Percentiles rank a stretch among this genome's conserved stretches.
Conservation (phyloP, 2,329 filamentous ascomycete species). For the Pyrenochaeta sp. region DNA sequence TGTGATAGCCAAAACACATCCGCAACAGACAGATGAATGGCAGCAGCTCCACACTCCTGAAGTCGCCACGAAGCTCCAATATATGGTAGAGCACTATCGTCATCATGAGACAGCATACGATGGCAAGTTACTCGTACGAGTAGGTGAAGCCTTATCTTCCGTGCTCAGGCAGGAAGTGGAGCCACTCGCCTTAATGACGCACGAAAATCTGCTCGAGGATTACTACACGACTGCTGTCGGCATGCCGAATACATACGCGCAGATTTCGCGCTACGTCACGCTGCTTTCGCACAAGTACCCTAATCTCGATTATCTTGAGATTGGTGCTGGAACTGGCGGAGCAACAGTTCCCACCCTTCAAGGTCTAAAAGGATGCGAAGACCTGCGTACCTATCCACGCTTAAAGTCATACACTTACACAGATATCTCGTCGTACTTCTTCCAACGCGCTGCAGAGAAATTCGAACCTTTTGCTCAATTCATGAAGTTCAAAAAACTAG, state of each 20-base stretch:
- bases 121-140: constrained; percentile 20
- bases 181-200: constrained; percentile 22
- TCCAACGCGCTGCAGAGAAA: constrained; percentile 24
- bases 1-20: constrained; percentile 12
- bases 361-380: constrained; percentile 12
- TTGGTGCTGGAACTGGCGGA: constrained; percentile 27
- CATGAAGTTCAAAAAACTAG: constrained; percentile 28
- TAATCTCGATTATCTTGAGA: constrained; percentile 23
- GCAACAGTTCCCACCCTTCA: constrained; percentile 19
- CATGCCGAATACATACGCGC: constrained; percentile 26
- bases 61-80: constrained; percentile 8
- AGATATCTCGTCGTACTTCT: constrained; percentile 27
- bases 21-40: constrained; percentile 23
- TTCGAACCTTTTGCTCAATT: constrained; percentile 16
- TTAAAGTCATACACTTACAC: constrained; percentile 28
- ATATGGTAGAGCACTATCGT: constrained; percentile 15
- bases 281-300: constrained; percentile 25
- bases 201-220: constrained; percentile 22
- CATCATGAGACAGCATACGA: constrained; percentile 18
- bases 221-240: constrained; percentile 24
- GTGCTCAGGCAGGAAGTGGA: constrained; percentile 22
- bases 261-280: constrained; percentile 16
- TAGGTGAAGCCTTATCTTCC: constrained; percentile 18
- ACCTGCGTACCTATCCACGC: constrained; percentile 10
- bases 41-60: constrained; percentile 10